These are phyloP conservation scores for Xerocomus brunneocitrinus DNA, from an alignment of 768 basidiomycete species.

Conservation along the genomic window DNA sequence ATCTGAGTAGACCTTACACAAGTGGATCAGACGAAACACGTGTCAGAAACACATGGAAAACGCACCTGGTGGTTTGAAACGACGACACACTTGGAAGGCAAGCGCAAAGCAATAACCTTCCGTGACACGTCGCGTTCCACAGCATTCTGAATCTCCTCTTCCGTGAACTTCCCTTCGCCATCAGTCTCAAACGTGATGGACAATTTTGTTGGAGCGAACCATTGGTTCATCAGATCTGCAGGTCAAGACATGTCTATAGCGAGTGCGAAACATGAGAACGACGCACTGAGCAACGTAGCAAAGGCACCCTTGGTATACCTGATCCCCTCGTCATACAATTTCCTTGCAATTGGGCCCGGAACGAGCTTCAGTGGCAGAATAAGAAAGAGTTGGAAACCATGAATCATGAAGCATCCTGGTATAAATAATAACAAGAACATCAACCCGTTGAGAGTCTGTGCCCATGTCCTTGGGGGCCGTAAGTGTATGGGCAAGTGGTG, in stretches of 20 bases:
- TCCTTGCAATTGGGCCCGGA: slow-evolving; percentile 52
- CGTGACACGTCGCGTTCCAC: slow-evolving; percentile 56
- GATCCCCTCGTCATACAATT: slow-evolving; percentile 64
- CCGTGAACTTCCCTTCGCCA: slow-evolving; percentile 59
- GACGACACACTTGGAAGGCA: slow-evolving; percentile 77
- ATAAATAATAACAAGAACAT: slow-evolving; percentile 57
- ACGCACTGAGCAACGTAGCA: slow-evolving; percentile 67
- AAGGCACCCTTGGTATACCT: slow-evolving; percentile 82
- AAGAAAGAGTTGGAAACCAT: slow-evolving; percentile 67
- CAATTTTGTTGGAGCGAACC: slow-evolving; percentile 76
- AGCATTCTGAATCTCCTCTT: slow-evolving; percentile 53
- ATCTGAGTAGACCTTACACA: slow-evolving; percentile 61
- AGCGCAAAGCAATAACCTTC: slow-evolving; percentile 51
- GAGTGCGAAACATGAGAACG: background rate
- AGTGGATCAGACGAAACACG: slow-evolving; percentile 2
- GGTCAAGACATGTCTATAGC: background rate
- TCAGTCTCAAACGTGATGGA: slow-evolving; percentile 69
- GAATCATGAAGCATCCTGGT: slow-evolving; percentile 62
- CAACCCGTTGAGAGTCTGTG: slow-evolving; percentile 43
- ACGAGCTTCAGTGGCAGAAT: slow-evolving; percentile 63
- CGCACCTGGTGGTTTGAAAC: slow-evolving; percentile 92
- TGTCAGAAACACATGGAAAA: background rate
- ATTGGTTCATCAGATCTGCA: slow-evolving; percentile 72
- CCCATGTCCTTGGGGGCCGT: slow-evolving; percentile 54
- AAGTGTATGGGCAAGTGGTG: slow-evolving; percentile 49